These are phyloP conservation scores for Tolypocladium album DNA, from an alignment of 2,329 filamentous ascomycete genomes.

Conservation along the genomic window DNA sequence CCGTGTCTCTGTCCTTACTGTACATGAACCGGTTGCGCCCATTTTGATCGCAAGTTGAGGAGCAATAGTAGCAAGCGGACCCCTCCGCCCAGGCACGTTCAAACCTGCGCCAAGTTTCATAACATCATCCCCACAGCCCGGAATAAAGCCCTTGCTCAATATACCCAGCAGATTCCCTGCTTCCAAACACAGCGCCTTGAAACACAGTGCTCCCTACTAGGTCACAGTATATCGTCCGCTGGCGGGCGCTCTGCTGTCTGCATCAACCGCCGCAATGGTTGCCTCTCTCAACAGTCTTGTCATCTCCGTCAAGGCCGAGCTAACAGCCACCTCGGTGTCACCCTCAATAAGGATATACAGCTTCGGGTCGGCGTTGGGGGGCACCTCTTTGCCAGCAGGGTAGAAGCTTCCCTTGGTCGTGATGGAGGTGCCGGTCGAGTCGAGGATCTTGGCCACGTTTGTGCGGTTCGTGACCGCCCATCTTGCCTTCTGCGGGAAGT, in stretches of 20 bases:
- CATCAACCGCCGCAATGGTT: conserved; percentile 78
- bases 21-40: background rate
- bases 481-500: conserved; percentile 95
- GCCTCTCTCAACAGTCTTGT: conserved; percentile 82
- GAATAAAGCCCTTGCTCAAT: background rate
- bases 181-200: background rate
- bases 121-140: background rate
- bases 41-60: background rate
- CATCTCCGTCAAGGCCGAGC: conserved; percentile 81
- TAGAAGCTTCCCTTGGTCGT: conserved; percentile 96
- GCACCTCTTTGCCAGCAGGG: conserved; percentile 67
- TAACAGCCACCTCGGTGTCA: conserved; percentile 87
- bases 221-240: conserved; percentile 82
- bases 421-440: conserved; percentile 88
- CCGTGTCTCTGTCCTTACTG: background rate
- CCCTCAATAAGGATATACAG: conserved; percentile 96
- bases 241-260: conserved; percentile 67
- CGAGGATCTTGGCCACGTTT: conserved; percentile 95
- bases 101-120: background rate
- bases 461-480: conserved; percentile 98
- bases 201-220: conserved; percentile 25
- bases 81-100: background rate
- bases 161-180: background rate
- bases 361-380: conserved; percentile 70
- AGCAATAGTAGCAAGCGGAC: background rate